Evolutionary conservation across 495 filamentous ascomycete genomes (phyloP).

Genomic region (Neurospora terricola): DNA sequence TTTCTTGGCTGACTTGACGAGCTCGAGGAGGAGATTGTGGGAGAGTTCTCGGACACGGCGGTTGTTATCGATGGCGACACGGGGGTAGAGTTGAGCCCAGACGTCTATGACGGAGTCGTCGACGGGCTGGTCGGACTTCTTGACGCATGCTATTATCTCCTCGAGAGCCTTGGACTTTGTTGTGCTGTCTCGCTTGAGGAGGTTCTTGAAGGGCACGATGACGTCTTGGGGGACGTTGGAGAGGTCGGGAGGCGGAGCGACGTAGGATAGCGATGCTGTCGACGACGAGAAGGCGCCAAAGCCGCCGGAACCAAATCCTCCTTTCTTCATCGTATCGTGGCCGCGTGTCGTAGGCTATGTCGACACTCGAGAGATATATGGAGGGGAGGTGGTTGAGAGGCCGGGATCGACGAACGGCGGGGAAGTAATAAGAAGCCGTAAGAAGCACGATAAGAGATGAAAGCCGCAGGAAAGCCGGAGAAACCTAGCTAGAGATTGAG

Average conservation of each 20-base stretch:
- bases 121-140: constrained; percentile 1
- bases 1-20: constrained; percentile 65
- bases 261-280: constrained; percentile 61
- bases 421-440: not conserved
- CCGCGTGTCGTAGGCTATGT: not conserved
- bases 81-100: constrained; percentile 77
- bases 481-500: not conserved
- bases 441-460: not conserved
- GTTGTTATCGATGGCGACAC: constrained; percentile 76
- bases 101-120: not conserved
- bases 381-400: not conserved
- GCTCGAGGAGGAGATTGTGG: constrained; percentile 61
- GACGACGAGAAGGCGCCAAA: constrained; percentile 39
- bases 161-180: constrained; percentile 92
- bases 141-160: constrained; percentile 58
- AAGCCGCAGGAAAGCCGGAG: not conserved
- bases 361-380: not conserved
- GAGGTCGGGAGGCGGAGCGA: constrained; percentile 76
- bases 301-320: constrained; percentile 15
- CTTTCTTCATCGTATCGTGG: not conserved
- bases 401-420: not conserved
- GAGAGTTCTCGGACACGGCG: constrained; percentile 79
- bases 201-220: constrained; percentile 81
- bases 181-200: constrained; percentile 83
- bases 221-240: constrained; percentile 68